These are phyloP conservation scores for Pestalotiopsis sp. DNA, from an alignment of 2,329 filamentous ascomycete species.

Conservation along the genomic window DNA sequence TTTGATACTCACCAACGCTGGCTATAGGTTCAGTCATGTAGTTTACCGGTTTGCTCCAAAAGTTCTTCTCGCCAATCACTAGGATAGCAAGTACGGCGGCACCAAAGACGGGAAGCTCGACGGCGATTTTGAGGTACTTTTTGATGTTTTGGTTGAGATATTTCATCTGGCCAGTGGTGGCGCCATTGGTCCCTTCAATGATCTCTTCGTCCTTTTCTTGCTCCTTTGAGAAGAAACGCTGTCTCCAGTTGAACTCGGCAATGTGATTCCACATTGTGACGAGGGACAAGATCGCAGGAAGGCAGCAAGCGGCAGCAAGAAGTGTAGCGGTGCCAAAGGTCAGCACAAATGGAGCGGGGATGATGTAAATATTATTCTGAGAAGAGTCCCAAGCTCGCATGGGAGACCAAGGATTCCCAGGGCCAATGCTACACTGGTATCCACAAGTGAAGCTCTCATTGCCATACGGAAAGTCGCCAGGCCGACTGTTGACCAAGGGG, in stretches of 20 bases:
- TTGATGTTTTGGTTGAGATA: constrained; percentile 58
- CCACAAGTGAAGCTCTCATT: constrained; percentile 43
- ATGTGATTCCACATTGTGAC: constrained; percentile 68
- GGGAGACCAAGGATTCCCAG: constrained; percentile 31
- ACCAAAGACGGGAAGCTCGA: constrained; percentile 62
- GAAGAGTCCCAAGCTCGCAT: constrained; percentile 27
- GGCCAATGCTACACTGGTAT: constrained; percentile 46
- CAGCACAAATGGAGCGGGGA: constrained; percentile 58
- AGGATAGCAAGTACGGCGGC: constrained; percentile 62
- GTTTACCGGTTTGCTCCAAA: constrained; percentile 58
- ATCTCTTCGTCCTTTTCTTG: constrained; percentile 37
- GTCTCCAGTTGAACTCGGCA: constrained; percentile 62
- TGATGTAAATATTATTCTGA: constrained; percentile 44
- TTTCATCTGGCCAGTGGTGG: constrained; percentile 54
- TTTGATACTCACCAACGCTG: constrained; percentile 54
- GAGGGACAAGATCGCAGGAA: constrained; percentile 65
- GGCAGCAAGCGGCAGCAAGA: constrained; percentile 65
- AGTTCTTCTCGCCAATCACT: constrained; percentile 65
- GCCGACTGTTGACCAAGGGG: not conserved
- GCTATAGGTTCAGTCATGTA: constrained; percentile 66
- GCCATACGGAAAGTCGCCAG: constrained; percentile 42
- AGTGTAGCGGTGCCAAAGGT: constrained; percentile 64
- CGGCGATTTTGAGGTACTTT: constrained; percentile 50
- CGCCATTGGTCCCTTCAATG: constrained; percentile 58
- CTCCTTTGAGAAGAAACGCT: constrained; percentile 37